Evolutionary conservation across 495 filamentous ascomycete genomes (phyloP).

Genomic region (Hypoxylon lenormandii): DNA sequence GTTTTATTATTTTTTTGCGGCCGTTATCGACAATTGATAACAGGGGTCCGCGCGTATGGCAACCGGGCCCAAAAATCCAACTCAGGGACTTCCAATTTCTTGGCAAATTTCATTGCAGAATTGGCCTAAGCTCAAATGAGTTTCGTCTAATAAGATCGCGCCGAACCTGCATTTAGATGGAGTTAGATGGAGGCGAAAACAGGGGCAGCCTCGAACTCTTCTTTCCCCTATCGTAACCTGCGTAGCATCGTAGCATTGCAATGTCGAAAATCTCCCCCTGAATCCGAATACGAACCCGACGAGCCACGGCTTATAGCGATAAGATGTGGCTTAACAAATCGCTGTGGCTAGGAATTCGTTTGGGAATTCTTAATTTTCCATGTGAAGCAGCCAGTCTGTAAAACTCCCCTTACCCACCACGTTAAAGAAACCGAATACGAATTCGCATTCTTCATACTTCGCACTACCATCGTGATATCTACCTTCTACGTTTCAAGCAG

Average conservation of each 20-base stretch:
- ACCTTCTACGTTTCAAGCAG: neutral
- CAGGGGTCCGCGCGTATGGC: neutral
- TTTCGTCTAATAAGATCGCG: constrained; percentile 17
- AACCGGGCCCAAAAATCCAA: too few relatives aligned
- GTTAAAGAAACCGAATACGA: constrained; percentile 36
- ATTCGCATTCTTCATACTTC: constrained; percentile 19
- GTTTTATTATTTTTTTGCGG: constrained; percentile 41
- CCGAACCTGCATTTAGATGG: constrained; percentile 24
- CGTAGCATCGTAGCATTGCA: constrained; percentile 13
- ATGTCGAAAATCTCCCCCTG: constrained; percentile 14
- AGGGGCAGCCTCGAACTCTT: constrained; percentile 25
- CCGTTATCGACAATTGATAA: constrained; percentile 41
- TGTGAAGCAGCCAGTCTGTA: constrained; percentile 1
- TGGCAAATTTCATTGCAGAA: constrained; percentile 31
- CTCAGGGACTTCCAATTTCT: constrained; percentile 31
- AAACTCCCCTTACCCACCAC: neutral
- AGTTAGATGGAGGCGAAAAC: constrained; percentile 14
- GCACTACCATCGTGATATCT: neutral
- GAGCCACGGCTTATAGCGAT: constrained; percentile 22
- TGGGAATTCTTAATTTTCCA: constrained; percentile 3
- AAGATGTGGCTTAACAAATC: neutral
- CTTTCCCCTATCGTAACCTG: constrained; percentile 2
- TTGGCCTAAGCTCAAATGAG: constrained; percentile 17
- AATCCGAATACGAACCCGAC: constrained; percentile 54
- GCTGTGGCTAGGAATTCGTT: constrained; percentile 19